These are phyloP conservation scores for Aspergillus bombycis DNA, from an alignment of 2,329 filamentous ascomycete genomes.

Conservation along the genomic window DNA sequence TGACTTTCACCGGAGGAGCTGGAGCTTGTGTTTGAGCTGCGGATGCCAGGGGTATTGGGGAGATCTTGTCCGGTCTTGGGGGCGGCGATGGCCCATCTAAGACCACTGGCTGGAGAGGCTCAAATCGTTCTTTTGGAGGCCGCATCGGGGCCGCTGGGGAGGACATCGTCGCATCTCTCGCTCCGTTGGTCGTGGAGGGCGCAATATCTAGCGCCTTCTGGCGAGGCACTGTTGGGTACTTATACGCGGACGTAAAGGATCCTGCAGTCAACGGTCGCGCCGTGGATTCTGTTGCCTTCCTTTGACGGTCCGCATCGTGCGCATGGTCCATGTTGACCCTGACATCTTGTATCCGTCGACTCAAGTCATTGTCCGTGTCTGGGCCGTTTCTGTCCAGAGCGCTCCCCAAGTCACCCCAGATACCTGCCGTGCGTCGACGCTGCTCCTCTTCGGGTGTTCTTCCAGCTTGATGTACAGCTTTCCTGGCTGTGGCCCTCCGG, in stretches of 20 bases:
- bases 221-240: conserved; percentile 48
- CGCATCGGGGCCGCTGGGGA: conserved; percentile 36
- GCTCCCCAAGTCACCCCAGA: conserved; percentile 58
- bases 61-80: conserved; percentile 32
- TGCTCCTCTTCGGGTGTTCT: conserved; percentile 62
- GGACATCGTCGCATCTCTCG: conserved; percentile 17
- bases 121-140: conserved; percentile 44
- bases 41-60: conserved; percentile 18
- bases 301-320: conserved; percentile 13
- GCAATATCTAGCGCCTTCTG: conserved; percentile 33
- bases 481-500: conserved; percentile 65
- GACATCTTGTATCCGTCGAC: conserved; percentile 56
- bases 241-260: conserved; percentile 37
- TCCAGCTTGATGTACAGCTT: conserved; percentile 60
- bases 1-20: conserved; percentile 32
- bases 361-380: conserved; percentile 50
- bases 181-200: conserved; percentile 23
- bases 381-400: conserved; percentile 39
- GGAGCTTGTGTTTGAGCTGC: conserved; percentile 12
- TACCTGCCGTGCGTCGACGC: conserved; percentile 55
- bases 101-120: conserved; percentile 16
- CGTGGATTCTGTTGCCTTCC: conserved; percentile 14
- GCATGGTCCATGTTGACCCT: conserved; percentile 42
- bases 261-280: conserved; percentile 20
- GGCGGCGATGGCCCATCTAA: conserved; percentile 27